Evolutionary conservation across 2,329 filamentous ascomycete genomes (phyloP), one percentile per base, ranked within the genome.

Genomic region (Botryotinia globosa): DNA sequence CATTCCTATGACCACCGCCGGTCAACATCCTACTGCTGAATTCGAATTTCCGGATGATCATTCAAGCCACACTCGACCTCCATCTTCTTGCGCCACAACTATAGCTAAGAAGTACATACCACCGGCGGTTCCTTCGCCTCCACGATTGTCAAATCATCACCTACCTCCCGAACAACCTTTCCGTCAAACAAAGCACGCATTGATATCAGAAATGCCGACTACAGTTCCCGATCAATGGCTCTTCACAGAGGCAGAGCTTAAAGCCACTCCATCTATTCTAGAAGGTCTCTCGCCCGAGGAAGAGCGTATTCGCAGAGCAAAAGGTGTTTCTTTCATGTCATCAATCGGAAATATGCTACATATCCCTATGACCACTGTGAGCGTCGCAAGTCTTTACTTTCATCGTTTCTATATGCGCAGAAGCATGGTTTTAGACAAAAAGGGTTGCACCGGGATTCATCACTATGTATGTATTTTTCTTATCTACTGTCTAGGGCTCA

Each of bases 281-380:
- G 93, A 97, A 77, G 95, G 95, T 34, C 88, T 98, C 80, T 82
- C 89, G 14, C 86, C 90, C 5, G 88, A 90, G 44, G 91, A 96
- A 80, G 96, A 98, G 83, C 87, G 93, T 75, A 87, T 92, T 76
- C 87, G 92, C 73, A 89, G 96, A 72, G 91, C 92, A 74, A 98
- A 98, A 82, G 95, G 96, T 64, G 91, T 98, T 80, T 97, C 97
- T 82, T 99, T 99, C 83, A 97, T 99, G 79, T 91, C 94, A 75
- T 94, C 98, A 82, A 94, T 95, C 62, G 96, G 95, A 76, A 93
- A 97, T 77, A 90, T 97, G 85, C 88, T 98, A 69, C 95, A 97
- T 81, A 85, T 98, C 67, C 95, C 95, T 20, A 94, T 98, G 82
- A 89, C 96, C 72, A 98, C 96, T 0, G 86, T 99, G 59, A 94